These are phyloP conservation scores for Stipa capillata DNA, from an alignment of 176 grass and related monocot genomes.

Conservation along the genomic window DNA sequence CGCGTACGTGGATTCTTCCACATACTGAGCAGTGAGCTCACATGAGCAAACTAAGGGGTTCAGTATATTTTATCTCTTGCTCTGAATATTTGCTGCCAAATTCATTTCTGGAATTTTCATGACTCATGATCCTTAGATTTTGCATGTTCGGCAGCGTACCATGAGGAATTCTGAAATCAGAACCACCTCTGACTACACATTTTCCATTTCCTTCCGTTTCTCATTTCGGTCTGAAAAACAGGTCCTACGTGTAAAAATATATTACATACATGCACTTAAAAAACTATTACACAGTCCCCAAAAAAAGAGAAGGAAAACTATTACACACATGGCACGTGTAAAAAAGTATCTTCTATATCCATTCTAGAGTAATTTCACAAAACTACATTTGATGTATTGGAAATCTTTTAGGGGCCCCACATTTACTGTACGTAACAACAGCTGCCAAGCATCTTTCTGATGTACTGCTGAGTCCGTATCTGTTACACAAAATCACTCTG, in stretches of 20 bases:
- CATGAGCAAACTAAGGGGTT: neutral
- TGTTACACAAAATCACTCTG: constrained; percentile 14
- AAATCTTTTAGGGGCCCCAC: neutral
- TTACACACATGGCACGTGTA: neutral
- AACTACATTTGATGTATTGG: neutral
- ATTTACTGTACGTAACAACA: neutral
- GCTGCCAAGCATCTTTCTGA: neutral
- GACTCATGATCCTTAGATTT: neutral
- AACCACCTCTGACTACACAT: neutral
- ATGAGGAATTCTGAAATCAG: neutral
- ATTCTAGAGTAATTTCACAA: neutral
- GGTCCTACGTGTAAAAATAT: neutral
- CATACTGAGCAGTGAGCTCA: too few relatives aligned
- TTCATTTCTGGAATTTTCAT: neutral
- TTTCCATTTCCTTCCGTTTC: neutral
- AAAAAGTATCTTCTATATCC: neutral
- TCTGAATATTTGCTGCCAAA: neutral
- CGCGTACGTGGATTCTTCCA: neutral
- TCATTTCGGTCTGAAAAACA: neutral
- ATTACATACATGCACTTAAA: neutral
- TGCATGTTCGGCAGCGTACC: neutral
- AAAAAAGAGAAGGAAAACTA: too few relatives aligned
- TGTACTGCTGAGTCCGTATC: neutral
- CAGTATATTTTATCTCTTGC: neutral
- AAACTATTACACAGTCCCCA: neutral